Evolutionary conservation across 2,329 filamentous ascomycete genomes (phyloP).

Genomic region (Diaporthe ilicicola): DNA sequence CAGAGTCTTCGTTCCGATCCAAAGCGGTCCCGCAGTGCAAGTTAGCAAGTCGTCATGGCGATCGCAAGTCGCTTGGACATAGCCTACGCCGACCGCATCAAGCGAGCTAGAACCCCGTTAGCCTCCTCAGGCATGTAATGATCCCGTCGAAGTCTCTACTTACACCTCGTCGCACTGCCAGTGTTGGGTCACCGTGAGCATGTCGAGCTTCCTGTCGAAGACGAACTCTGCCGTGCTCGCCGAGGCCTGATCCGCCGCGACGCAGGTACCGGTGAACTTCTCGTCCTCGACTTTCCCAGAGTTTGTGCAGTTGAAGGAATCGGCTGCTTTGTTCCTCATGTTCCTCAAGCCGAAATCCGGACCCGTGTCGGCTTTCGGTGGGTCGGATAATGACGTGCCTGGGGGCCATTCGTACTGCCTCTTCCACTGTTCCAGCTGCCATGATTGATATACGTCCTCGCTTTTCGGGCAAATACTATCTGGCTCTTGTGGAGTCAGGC

Average conservation of each 20-base stretch:
- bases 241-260: neutral
- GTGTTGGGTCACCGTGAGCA: neutral
- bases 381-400: neutral
- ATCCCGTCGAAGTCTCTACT: neutral
- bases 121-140: neutral
- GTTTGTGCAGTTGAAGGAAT: neutral
- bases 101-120: neutral
- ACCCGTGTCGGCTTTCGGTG: conserved; percentile 4
- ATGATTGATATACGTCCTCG: neutral
- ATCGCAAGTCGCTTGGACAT: conserved; percentile 7
- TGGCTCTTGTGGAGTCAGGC: neutral
- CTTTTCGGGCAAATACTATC: neutral
- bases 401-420: conserved; percentile 4
- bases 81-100: neutral
- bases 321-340: neutral
- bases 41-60: neutral
- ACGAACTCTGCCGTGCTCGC: neutral
- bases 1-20: conserved; percentile 8
- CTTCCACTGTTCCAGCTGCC: neutral
- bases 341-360: neutral
- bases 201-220: conserved; percentile 5
- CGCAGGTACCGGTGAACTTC: neutral
- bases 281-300: neutral
- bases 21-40: neutral
- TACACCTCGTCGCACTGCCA: neutral